Conservation (phyloP, 2,329 filamentous ascomycete genomes). For the Hysterium pulicare region DNA sequence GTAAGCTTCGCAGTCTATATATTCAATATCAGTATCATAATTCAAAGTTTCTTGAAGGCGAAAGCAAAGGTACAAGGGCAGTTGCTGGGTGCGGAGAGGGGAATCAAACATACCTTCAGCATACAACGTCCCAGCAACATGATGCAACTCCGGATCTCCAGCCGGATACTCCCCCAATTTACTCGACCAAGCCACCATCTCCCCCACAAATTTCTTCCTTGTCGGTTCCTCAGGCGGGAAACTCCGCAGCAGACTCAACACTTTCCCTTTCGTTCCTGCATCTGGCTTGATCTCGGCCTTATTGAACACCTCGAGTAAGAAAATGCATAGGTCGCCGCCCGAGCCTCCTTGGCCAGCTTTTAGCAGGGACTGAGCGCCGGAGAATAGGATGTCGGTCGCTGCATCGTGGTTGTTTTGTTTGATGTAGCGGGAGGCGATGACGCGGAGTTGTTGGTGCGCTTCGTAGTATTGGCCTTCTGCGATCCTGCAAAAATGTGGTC, state of each 20-base stretch:
- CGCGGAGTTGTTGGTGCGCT: conserved; percentile 95
- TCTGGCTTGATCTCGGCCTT: conserved; percentile 80
- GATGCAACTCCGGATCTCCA: conserved; percentile 91
- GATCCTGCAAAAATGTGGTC: conserved; percentile 55
- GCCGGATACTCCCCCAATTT: conserved; percentile 84
- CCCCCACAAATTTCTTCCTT: conserved; percentile 85
- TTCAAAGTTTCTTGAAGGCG: too few species aligned
- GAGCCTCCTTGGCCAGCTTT: conserved; percentile 91
- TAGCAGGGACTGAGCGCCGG: conserved; percentile 79
- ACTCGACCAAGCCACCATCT: conserved; percentile 83
- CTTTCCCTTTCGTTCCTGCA: conserved; percentile 65
- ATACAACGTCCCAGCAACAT: conserved; percentile 82
- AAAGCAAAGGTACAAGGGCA: too few species aligned
- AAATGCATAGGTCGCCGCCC: conserved; percentile 82
- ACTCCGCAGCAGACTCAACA: conserved; percentile 74
- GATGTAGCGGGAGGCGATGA: conserved; percentile 89
- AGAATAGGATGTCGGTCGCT: conserved; percentile 81
- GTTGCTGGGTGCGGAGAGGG: not conserved
- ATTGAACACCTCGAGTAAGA: conserved; percentile 86
- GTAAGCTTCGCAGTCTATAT: conserved; percentile 77
- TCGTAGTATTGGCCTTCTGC: conserved; percentile 93
- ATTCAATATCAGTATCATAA: too few species aligned
- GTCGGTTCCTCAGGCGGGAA: conserved; percentile 84
- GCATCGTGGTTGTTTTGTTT: conserved; percentile 81
- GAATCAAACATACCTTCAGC: conserved; percentile 60